Conservation (phyloP, 2,329 filamentous ascomycete species). For the Chalaropsis thielavioides region DNA sequence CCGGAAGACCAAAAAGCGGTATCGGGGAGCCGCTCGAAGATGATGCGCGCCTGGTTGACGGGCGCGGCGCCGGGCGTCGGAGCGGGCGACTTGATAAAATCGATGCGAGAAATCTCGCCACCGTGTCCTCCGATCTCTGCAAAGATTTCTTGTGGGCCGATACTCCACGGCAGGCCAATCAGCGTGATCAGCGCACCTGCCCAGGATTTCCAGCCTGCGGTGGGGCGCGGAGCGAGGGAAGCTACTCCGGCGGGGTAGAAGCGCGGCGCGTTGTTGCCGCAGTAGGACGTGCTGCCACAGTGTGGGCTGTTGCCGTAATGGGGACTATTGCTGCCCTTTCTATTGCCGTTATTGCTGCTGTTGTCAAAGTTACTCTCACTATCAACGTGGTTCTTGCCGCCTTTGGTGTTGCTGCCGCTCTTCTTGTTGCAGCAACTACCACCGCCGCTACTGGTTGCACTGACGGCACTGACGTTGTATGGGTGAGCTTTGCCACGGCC, state of each 20-base stretch:
- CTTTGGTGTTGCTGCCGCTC: background rate
- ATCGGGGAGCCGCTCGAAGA: background rate
- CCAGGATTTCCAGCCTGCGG: conserved; percentile 2
- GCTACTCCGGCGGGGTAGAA: background rate
- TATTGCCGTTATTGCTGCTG: background rate
- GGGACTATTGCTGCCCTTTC: background rate
- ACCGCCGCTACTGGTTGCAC: too few relatives aligned
- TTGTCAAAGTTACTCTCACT: background rate
- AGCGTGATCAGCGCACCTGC: conserved; percentile 3
- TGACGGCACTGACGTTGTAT: too few relatives aligned
- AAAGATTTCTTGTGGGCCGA: background rate
- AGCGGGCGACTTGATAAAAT: background rate
- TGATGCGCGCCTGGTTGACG: background rate
- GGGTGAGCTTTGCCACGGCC: too few relatives aligned
- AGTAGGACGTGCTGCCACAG: background rate
- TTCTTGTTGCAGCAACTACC: too few relatives aligned
- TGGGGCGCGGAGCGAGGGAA: background rate
- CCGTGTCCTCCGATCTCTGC: background rate
- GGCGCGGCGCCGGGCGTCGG: background rate
- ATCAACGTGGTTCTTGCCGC: background rate
- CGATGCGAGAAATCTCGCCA: background rate
- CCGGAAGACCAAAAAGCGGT: conserved; percentile 3
- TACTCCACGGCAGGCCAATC: background rate
- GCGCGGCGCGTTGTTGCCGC: background rate
- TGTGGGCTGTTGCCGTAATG: background rate